phyloP scores from a whole-genome alignment of 2,329 filamentous ascomycete species.

The Beauveria brongniartii region DNA sequence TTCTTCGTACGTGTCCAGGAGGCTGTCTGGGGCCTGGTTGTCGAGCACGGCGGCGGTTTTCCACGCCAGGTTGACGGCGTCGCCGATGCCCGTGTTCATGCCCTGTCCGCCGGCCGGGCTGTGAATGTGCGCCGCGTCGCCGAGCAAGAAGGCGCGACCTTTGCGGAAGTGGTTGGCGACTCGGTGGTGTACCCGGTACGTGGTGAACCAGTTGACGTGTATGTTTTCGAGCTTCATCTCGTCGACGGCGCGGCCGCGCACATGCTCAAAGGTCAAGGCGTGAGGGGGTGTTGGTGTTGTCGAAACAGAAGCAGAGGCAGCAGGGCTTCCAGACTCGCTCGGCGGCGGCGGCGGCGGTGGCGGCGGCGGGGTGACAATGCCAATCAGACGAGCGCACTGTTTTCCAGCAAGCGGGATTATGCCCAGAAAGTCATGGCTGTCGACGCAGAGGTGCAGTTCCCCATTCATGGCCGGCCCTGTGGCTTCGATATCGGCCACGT shows the following conservation, averaged over 20 bases:
- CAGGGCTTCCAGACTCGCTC: no score
- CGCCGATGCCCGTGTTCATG: constrained; percentile 29
- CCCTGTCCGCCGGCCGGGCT: constrained; percentile 28
- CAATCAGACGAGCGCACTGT: constrained; percentile 2
- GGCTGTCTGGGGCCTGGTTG: constrained; percentile 8
- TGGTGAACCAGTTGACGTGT: constrained; percentile 6
- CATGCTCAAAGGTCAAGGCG: not conserved
- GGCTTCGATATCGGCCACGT: constrained; percentile 11
- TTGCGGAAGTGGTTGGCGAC: constrained; percentile 10
- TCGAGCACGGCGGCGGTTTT: constrained; percentile 23
- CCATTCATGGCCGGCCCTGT: constrained; percentile 7
- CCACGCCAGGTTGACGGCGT: constrained; percentile 27
- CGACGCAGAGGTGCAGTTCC: constrained; percentile 6
- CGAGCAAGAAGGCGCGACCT: constrained; percentile 27
- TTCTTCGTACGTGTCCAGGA: constrained; percentile 19
- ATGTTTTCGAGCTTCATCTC: constrained; percentile 2
- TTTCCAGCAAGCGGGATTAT: not conserved
- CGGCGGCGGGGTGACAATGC: not conserved
- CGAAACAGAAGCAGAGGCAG: not conserved
- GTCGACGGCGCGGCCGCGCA: constrained; percentile 1
- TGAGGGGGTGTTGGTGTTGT: not conserved
- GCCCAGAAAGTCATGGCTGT: constrained; percentile 7
- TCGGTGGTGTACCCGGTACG: constrained; percentile 4
- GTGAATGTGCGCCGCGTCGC: constrained; percentile 29
- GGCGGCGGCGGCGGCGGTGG: no score